A percentile compares a stretch with the other conserved stretches of the same genome.
Conservation (phyloP, 192 early-diverging fungal species). For the Dimargaris cristalligena region DNA sequence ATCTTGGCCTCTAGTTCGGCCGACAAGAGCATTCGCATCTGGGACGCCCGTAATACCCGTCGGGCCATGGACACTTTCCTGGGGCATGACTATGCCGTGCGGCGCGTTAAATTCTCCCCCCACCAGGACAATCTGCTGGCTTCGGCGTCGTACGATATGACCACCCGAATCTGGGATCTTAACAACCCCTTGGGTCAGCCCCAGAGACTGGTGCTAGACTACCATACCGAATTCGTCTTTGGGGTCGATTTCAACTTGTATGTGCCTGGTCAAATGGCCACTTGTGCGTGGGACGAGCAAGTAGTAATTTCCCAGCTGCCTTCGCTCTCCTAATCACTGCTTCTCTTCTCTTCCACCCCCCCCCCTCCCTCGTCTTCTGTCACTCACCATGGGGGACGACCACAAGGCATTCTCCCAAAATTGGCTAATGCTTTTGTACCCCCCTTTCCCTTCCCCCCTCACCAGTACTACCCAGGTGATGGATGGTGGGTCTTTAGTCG, state of each 20-base stretch:
- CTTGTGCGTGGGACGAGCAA: conserved; percentile 92
- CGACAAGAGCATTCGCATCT: conserved; percentile 76
- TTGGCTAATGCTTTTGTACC: too few species aligned
- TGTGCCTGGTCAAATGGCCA: conserved; percentile 69
- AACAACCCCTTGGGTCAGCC: conserved; percentile 19
- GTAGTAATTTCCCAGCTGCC: conserved; percentile 39
- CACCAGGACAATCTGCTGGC: conserved; percentile 67
- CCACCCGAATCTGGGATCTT: conserved; percentile 82
- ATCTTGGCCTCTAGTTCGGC: conserved; percentile 77
- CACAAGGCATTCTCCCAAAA: too few species aligned
- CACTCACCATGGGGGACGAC: too few species aligned
- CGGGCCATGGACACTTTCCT: conserved; percentile 52
- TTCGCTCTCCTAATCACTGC: conserved; percentile 11
- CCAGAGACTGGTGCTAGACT: conserved; percentile 54
- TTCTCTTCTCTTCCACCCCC: too few species aligned
- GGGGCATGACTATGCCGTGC: conserved; percentile 86
- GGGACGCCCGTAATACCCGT: conserved; percentile 71
- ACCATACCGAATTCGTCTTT: conserved; percentile 91
- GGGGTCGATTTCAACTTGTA: conserved; percentile 89
- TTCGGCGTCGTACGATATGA: conserved; percentile 92
- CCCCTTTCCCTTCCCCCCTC: too few species aligned
- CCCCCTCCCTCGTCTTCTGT: too few species aligned
- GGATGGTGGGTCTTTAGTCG: too few species aligned
- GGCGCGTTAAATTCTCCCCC: conserved; percentile 84
- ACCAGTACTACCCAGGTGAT: too few species aligned